Evolutionary conservation across 2,329 filamentous ascomycete species (phyloP).

Genomic region (Fusarium cyanostomum): DNA sequence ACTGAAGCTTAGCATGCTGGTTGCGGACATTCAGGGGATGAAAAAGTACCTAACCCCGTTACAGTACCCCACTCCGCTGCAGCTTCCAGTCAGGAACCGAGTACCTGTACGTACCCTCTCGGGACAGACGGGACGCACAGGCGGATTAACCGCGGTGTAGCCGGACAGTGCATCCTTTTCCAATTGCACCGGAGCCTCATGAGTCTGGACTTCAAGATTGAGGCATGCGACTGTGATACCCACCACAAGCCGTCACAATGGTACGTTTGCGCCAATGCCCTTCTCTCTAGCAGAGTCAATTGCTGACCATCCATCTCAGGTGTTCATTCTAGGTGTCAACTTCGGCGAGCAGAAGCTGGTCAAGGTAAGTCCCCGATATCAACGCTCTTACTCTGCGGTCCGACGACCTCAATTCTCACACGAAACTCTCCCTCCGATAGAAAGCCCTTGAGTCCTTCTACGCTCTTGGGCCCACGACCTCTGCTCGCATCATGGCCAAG

Average conservation of each 20-base stretch:
- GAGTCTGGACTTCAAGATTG: slow-evolving; percentile 21
- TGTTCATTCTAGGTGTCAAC: slow-evolving; percentile 86
- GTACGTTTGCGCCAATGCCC: slow-evolving; percentile 20
- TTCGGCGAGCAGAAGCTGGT: slow-evolving; percentile 87
- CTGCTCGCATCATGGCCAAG: slow-evolving; percentile 82
- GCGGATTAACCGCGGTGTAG: slow-evolving; percentile 43
- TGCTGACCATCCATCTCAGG: slow-evolving; percentile 56
- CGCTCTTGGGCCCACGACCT: slow-evolving; percentile 77
- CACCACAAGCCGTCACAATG: slow-evolving; percentile 36
- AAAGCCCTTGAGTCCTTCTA: slow-evolving; percentile 87
- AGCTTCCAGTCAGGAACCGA: too few relatives aligned
- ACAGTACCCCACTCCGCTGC: too few relatives aligned
- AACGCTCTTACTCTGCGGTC: neutral
- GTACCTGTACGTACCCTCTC: neutral
- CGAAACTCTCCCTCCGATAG: slow-evolving; percentile 48
- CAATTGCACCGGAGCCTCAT: slow-evolving; percentile 15
- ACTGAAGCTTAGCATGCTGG: slow-evolving; percentile 12
- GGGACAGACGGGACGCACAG: too few relatives aligned
- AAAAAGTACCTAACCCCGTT: too few relatives aligned
- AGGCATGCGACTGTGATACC: slow-evolving; percentile 37
- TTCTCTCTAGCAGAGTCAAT: too few relatives aligned
- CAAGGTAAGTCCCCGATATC: slow-evolving; percentile 67
- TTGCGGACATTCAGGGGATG: neutral
- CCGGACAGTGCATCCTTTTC: slow-evolving; percentile 40
- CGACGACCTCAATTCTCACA: slow-evolving; percentile 17